These are phyloP conservation scores for Phylloporus sp. DNA, from an alignment of 768 basidiomycete species.

Conservation along the genomic window DNA sequence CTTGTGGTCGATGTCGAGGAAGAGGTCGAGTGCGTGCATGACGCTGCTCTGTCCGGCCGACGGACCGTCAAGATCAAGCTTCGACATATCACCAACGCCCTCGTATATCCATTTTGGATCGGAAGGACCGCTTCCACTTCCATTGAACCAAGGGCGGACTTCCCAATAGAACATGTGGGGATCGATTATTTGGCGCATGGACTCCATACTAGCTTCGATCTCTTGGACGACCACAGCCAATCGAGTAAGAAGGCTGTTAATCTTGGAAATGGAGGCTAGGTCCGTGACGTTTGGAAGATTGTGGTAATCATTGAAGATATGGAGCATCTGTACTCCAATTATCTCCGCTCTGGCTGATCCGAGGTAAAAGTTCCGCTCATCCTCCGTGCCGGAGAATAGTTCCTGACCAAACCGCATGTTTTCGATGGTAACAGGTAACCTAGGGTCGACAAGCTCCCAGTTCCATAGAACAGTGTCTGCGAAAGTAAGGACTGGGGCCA, in stretches of 20 bases:
- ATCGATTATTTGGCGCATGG: constrained; percentile 68
- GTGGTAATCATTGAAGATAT: constrained; percentile 83
- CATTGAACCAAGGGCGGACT: constrained; percentile 90
- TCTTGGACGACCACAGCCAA: constrained; percentile 69
- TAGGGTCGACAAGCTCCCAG: constrained; percentile 58
- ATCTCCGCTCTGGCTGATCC: constrained; percentile 83
- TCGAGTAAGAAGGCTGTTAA: constrained; percentile 67
- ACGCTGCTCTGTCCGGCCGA: constrained; percentile 93
- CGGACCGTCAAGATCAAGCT: constrained; percentile 76
- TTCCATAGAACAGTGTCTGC: constrained; percentile 98
- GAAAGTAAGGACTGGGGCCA: constrained; percentile 94
- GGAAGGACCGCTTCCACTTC: constrained; percentile 57
- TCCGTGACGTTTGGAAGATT: constrained; percentile 68
- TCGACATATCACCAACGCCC: constrained; percentile 56
- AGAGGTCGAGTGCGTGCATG: constrained; percentile 82
- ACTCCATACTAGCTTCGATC: constrained; percentile 65
- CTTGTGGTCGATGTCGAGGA: constrained; percentile 86
- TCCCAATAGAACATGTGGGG: constrained; percentile 88
- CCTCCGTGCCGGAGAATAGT: constrained; percentile 79
- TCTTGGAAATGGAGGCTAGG: constrained; percentile 57
- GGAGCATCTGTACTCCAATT: constrained; percentile 80
- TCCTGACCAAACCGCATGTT: constrained; percentile 70
- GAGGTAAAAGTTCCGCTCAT: constrained; percentile 84
- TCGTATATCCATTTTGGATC: constrained; percentile 71
- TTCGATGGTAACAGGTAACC: constrained; percentile 54